phyloP scores from a whole-genome alignment of 257 asterid species.

The Pogostemon cablin region DNA sequence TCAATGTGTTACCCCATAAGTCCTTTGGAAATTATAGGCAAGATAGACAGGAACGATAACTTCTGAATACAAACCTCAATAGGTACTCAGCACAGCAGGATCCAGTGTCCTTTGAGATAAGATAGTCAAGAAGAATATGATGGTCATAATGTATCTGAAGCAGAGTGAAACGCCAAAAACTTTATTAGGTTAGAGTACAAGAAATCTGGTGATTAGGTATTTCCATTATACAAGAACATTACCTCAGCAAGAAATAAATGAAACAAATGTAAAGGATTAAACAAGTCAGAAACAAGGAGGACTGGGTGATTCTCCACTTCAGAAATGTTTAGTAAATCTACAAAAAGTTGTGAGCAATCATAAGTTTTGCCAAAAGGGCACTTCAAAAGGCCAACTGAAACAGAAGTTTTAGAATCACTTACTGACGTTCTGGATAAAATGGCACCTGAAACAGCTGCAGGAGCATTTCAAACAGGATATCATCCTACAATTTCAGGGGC shows the following conservation, averaged over 20 bases:
- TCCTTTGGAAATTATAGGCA: slow-evolving; percentile 4
- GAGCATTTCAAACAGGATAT: slow-evolving; percentile 81
- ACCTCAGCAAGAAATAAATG: slow-evolving; percentile 90
- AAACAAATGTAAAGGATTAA: slow-evolving; percentile 72
- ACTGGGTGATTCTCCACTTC: slow-evolving; percentile 36
- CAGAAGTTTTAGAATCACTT: slow-evolving; percentile 35
- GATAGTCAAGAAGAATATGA: slow-evolving; percentile 95
- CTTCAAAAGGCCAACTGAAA: slow-evolving; percentile 23
- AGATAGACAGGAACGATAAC: slow-evolving; percentile 16
- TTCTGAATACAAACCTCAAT: slow-evolving; percentile 55
- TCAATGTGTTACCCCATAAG: neutral
- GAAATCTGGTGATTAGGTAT: neutral
- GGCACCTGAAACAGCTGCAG: slow-evolving; percentile 64
- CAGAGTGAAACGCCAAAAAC: slow-evolving; percentile 18
- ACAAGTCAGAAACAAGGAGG: slow-evolving; percentile 57
- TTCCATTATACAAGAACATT: slow-evolving; percentile 23
- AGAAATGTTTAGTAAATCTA: slow-evolving; percentile 44
- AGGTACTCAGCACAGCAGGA: slow-evolving; percentile 84
- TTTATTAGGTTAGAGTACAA: slow-evolving; percentile 18
- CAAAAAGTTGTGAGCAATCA: slow-evolving; percentile 22
- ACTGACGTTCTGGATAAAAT: slow-evolving; percentile 45
- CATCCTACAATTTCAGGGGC: slow-evolving; percentile 63
- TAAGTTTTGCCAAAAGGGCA: slow-evolving; percentile 23
- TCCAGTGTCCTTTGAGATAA: slow-evolving; percentile 88
- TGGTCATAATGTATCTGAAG: slow-evolving; percentile 87